Base-by-base conservation (phyloP, 352 stramenopile genomes). In the Phytophthora hibernalis region DNA sequence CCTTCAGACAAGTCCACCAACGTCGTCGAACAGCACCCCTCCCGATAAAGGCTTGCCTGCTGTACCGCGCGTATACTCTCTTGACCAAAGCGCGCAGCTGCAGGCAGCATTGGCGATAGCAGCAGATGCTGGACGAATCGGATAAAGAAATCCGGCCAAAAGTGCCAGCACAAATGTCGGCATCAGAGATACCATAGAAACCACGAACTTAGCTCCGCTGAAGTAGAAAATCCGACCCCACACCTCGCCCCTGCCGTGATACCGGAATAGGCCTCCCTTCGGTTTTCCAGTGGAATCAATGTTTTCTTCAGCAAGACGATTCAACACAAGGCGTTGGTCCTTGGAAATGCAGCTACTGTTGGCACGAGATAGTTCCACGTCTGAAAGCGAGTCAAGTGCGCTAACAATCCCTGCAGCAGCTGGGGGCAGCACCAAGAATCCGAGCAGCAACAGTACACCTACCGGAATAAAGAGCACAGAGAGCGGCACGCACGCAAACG, bases 201-300 rank as follows among this genome's bases (percentile, higher is more conserved):
- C 54, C 31, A 91, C 48, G 12, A 93, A 62, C 58, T 93, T 93
- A 2, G 74, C 70, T 10, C 79, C 72, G 44, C 59, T 76, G 26
- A 93, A 92, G 65, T 93, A 93, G 20, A 81, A 74, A 56, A 93
- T 84, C 11, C 85, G 82, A 28, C 77, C 66, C 83, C 83, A 94
- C 9, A 92, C 82, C 10, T 73, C 67, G 12, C 79, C 71, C 22
- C 80, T 75, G 35, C 61, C 57, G 68, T 92, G 82, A 67, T 89
- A 92, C 13, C 72, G 77, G 48, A 90, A 84, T 55, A 91, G 50
- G 1, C 76, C 68, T 26, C 56, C 56, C 56, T 82, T 82, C 16
- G 58, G 30, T 28, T 80, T 77, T 0, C 51, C 62, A 8, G 47
- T 65, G 26, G 61, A 52, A 22, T 86, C 79, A 11, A 52, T 20